Evolutionary conservation across 73 alveolate species (phyloP).

Genomic region (Tetrahymena thermophila): DNA sequence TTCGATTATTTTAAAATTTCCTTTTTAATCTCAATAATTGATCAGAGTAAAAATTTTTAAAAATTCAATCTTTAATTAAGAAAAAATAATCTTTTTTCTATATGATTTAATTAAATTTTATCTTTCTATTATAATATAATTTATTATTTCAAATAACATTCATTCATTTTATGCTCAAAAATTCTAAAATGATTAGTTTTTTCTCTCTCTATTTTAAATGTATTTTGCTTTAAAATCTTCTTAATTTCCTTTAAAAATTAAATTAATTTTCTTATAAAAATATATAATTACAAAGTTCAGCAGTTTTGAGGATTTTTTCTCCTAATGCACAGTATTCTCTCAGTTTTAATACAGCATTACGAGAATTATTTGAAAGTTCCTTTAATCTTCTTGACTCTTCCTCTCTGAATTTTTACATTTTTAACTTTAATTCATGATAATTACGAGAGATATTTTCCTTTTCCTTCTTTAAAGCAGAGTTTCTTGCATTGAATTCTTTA

Average conservation of each 20-base stretch:
- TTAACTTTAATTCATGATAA: slow-evolving; percentile 85
- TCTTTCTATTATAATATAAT: neutral
- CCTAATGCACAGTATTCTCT: slow-evolving; percentile 86
- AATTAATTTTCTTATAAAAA: neutral
- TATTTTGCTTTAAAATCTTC: neutral
- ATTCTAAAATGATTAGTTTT: no score
- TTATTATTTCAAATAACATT: neutral
- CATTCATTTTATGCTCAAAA: neutral
- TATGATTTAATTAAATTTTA: neutral
- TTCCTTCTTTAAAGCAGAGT: slow-evolving; percentile 80
- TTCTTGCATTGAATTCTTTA: slow-evolving; percentile 94
- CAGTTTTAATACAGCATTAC: slow-evolving; percentile 86
- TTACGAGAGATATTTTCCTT: slow-evolving; percentile 83
- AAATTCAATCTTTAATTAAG: neutral
- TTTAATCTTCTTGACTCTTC: slow-evolving; percentile 89
- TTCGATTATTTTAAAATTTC: no score
- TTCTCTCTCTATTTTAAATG: neutral
- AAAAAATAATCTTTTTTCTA: neutral
- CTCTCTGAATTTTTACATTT: slow-evolving; percentile 91
- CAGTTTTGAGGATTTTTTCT: slow-evolving; percentile 89
- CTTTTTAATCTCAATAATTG: no score
- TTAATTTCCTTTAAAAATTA: neutral
- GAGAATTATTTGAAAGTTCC: slow-evolving; percentile 81
- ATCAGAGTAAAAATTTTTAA: neutral
- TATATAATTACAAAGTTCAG: slow-evolving; percentile 73